Evolutionary conservation across 768 basidiomycete species (phyloP), one percentile per base, ranked within the genome.

Genomic region (Mycena alexandri): DNA sequence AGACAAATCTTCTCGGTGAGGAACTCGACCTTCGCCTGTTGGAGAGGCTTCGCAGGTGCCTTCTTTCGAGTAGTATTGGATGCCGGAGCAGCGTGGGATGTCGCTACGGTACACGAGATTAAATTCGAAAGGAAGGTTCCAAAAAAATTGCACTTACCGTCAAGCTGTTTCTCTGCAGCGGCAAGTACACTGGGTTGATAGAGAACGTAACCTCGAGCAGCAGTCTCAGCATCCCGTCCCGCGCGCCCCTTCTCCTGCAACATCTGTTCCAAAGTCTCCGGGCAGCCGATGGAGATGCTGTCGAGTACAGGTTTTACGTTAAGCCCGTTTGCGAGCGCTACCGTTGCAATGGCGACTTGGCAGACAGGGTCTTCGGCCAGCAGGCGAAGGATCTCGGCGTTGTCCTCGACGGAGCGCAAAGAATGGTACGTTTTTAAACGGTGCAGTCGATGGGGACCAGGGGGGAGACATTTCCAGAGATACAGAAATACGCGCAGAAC

Each of bases 201-300:
- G 8, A 61, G 48, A 5, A 51, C 59, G 2, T 50, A 14, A 10
- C 47, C 59, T 25, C 59, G 59, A 41, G 47, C 59, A 36, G 48
- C 47, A 17, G 48, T 61, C 29, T 50, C 59, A 2, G 48, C 2
- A 36, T 51, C 21, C 38, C 59, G 21, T 7, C 65, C 65, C n/a
- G 47, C 65, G 7, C 65, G 65, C 7, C 65, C 65, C 21, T 54
- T 36, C 48, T 67, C 29, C 58, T 67, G 65, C 42, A 24, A 46
- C 12, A 53, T 25, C 36, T 50, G 48, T 21, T 55, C 53, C 1
- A 58, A 33, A 10, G 65, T 51, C 13, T 42, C 50, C 13, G 57
- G 57, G 46, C 53, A 47, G 22, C 56, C 58, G n/a, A 67, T 7
- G 3, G 56, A 60, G 25, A 51, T 53, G 36, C 56, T 61, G 22